Percentiles rank a stretch among this genome's conserved stretches.
Conservation (phyloP, 768 basidiomycete species). For the Collybia sordida region DNA sequence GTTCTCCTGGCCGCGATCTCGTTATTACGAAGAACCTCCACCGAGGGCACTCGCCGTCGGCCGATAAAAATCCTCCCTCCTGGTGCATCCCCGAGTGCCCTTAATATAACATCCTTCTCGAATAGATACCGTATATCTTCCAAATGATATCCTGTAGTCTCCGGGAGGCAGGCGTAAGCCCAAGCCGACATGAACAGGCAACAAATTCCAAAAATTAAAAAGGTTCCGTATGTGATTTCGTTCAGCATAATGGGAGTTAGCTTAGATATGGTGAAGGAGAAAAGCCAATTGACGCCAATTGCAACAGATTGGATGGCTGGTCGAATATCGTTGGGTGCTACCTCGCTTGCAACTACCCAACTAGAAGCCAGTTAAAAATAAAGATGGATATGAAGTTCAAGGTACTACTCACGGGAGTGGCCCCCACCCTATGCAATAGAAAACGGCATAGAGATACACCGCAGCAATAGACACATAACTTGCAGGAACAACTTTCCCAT, state of each 20-base stretch:
- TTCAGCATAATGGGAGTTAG: constrained; percentile 37
- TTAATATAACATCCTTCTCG: constrained; percentile 33
- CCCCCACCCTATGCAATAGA: constrained; percentile 44
- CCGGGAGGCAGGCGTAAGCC: constrained; percentile 45
- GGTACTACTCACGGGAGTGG: constrained; percentile 29
- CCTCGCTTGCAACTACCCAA: constrained; percentile 43
- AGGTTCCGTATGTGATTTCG: constrained; percentile 36
- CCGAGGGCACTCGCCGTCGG: constrained; percentile 17
- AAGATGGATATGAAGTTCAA: background rate
- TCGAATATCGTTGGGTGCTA: constrained; percentile 44
- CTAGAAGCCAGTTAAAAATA: constrained; percentile 11
- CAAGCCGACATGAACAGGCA: constrained; percentile 41
- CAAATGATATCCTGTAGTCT: constrained; percentile 44
- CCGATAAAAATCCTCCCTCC: constrained; percentile 35
- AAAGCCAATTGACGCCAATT: constrained; percentile 44
- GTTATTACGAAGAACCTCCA: constrained; percentile 21
- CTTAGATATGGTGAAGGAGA: constrained; percentile 45
- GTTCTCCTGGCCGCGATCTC: no score
- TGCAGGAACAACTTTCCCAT: constrained; percentile 28
- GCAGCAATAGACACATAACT: constrained; percentile 45
- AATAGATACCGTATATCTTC: constrained; percentile 48
- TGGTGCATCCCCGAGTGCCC: constrained; percentile 40
- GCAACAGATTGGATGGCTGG: constrained; percentile 35
- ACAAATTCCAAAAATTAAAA: constrained; percentile 40
- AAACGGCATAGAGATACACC: constrained; percentile 47